These are phyloP conservation scores for Mycena amicta DNA, from an alignment of 768 basidiomycete species.

Conservation along the genomic window DNA sequence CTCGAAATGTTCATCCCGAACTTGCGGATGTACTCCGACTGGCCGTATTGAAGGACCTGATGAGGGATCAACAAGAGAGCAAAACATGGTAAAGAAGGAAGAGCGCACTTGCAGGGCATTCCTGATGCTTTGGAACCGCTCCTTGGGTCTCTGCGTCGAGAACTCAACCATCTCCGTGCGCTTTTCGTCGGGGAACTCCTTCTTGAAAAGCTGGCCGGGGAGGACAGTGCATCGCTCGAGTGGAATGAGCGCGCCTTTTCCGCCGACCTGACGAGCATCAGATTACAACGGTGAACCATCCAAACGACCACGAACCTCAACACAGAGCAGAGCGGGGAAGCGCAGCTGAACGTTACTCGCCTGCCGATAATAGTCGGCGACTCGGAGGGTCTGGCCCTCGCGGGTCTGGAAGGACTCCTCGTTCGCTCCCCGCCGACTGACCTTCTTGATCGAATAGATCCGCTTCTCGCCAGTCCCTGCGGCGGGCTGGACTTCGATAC, in stretches of 20 bases:
- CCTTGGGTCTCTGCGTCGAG: slow-evolving; percentile 63
- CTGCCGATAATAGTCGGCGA: slow-evolving; percentile 42
- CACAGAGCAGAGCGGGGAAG: slow-evolving; percentile 10
- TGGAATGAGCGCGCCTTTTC: slow-evolving; percentile 64
- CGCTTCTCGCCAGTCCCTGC: slow-evolving; percentile 34
- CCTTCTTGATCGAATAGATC: slow-evolving; percentile 63
- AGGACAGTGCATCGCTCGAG: slow-evolving; percentile 68
- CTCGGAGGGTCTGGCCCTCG: slow-evolving; percentile 57
- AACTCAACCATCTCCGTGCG: slow-evolving; percentile 66
- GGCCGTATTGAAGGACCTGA: slow-evolving; percentile 44
- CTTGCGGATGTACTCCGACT: slow-evolving; percentile 45
- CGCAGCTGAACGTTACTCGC: slow-evolving; percentile 2
- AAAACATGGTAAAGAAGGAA: background rate
- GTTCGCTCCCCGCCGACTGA: slow-evolving; percentile 56
- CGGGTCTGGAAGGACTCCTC: slow-evolving; percentile 57
- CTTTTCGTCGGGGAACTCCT: slow-evolving; percentile 69
- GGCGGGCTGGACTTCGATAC: slow-evolving; percentile 47
- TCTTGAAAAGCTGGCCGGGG: slow-evolving; percentile 71
- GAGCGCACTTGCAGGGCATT: slow-evolving; percentile 53
- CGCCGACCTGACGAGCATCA: slow-evolving; percentile 48
- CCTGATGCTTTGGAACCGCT: slow-evolving; percentile 57
- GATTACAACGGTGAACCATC: background rate
- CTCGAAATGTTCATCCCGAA: slow-evolving; percentile 45
- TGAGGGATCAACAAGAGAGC: background rate
- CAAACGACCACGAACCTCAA: slow-evolving; percentile 37